Evolutionary conservation across 768 basidiomycete genomes (phyloP), one percentile per base, ranked within the genome.

Genomic region (Psilocybe sp.): DNA sequence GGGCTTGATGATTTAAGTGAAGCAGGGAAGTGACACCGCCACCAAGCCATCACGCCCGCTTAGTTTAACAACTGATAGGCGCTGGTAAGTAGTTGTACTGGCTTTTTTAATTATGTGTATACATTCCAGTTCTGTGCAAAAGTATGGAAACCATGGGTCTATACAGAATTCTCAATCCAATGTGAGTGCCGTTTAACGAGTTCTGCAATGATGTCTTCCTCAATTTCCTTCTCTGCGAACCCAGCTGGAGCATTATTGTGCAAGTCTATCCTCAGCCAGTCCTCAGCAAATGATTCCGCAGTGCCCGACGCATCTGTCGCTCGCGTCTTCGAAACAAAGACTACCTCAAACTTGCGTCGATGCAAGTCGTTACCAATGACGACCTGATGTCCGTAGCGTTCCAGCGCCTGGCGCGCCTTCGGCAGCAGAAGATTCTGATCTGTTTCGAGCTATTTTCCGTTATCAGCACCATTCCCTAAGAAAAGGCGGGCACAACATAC

Each of bases 321-420:
- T 12, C 51, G 56, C 45, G 70, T 75, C 38, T 70, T 82, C 15
- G 89, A 89, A 28, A 99, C 87, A 60, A 98, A 89, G 5, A 96
- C 90, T 48, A 99, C 96, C 64, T 94, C 89, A 54, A 80, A 80
- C 66, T 99, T 99, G 46, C 97, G 82, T 34, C 81, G 79, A 61
- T 94, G 81, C n/a, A 99, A 82, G 53, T 93, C 88, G 67, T 99
- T 99, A 15, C 92, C 97, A 53, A 99, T 92, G 46, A 99, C 97
- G 23, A 97, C 84, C 64, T 98, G 95, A 65, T 98, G 97, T 1
- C 95, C 94, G 66, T 98, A 99, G 19, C 95, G 82, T 52, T 92
- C 85, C 32, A 98, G 80, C 1, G 97, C 92, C 8, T 78, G 80
- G 13, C 84, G 79, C 0, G 95, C 87, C 74, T 99, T 99, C 28